Conservation (phyloP, 306 rosid species). For the Styphnolobium japonicum region DNA sequence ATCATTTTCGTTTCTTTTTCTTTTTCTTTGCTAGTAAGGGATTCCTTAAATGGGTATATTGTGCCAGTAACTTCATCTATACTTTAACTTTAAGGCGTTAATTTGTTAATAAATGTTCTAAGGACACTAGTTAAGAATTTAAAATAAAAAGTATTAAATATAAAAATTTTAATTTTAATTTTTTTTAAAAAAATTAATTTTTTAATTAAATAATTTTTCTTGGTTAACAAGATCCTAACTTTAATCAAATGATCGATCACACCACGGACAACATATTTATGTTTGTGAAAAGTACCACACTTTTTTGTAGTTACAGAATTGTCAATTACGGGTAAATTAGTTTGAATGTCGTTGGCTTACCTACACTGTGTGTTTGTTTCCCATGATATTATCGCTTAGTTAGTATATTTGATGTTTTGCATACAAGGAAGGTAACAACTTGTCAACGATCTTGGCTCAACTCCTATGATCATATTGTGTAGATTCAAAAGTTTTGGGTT, state of each 20-base stretch:
- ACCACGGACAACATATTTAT: not conserved
- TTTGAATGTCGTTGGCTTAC: not conserved
- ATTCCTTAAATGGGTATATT: not conserved
- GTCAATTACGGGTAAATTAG: not conserved
- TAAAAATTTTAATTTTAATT: too few relatives aligned
- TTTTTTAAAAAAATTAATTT: too few relatives aligned
- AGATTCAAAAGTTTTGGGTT: too few relatives aligned
- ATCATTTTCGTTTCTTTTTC: conserved; percentile 4
- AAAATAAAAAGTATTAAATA: too few relatives aligned
- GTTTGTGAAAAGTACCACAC: not conserved
- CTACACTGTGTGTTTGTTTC: not conserved
- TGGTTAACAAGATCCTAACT: too few relatives aligned
- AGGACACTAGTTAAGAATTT: too few relatives aligned
- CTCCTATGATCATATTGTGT: too few relatives aligned
- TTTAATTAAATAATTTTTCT: too few relatives aligned
- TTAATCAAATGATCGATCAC: not conserved
- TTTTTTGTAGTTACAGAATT: not conserved
- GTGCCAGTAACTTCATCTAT: not conserved
- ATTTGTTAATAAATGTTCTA: too few relatives aligned
- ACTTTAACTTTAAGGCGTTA: conserved; percentile 1
- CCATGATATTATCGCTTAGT: not conserved
- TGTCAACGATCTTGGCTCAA: too few relatives aligned
- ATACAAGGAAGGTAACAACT: too few relatives aligned
- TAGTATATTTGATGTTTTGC: too few relatives aligned
- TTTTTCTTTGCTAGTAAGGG: not conserved